Evolutionary conservation across 176 grass and related monocot species (phyloP).

Genomic region (Carex scoparia): DNA sequence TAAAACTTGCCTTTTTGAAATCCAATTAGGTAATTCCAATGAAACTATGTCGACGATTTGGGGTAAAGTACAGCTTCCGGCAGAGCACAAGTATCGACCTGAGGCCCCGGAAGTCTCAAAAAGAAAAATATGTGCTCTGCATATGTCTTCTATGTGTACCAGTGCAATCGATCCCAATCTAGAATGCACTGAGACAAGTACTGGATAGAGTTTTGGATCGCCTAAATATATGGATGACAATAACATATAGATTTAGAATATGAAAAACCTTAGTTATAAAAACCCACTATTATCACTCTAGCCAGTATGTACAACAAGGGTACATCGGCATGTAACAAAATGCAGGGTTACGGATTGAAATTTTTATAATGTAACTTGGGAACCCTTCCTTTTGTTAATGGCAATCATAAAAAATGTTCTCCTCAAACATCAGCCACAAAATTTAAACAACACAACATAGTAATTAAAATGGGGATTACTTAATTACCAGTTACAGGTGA

Average conservation of each 20-base stretch:
- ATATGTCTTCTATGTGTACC: conserved; percentile 69
- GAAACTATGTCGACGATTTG: conserved; percentile 40
- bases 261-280: no score
- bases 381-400: neutral
- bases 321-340: no score
- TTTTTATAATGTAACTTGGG: no score
- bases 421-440: neutral
- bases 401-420: neutral
- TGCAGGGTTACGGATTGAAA: no score
- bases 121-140: conserved; percentile 74
- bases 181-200: conserved; percentile 57
- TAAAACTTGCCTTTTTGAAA: conserved; percentile 20
- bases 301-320: no score
- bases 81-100: conserved; percentile 54
- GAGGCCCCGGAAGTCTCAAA: conserved; percentile 34
- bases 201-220: conserved; percentile 40
- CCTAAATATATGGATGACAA: conserved; percentile 32
- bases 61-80: conserved; percentile 26
- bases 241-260: no score
- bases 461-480: neutral
- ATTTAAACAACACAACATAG: neutral
- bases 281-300: no score
- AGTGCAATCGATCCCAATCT: conserved; percentile 72
- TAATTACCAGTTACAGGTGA: conserved; percentile 59
- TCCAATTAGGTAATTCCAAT: conserved; percentile 23